Percentiles rank a stretch among this genome's conserved stretches.
Conservation (phyloP, 2,329 filamentous ascomycete species). For the Thermoascus crustaceus region DNA sequence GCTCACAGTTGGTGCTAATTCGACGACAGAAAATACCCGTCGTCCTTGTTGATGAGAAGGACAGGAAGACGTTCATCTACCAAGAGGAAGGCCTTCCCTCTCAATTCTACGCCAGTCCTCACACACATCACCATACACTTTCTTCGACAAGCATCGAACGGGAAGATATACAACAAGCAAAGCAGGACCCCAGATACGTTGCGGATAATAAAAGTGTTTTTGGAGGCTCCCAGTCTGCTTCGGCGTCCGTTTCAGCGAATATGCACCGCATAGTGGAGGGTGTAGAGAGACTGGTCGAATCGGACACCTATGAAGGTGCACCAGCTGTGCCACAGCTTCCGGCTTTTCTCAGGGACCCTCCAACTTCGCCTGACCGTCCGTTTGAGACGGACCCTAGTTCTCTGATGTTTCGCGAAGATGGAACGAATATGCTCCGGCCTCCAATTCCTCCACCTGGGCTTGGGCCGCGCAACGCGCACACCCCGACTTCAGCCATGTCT, state of each 20-base stretch:
- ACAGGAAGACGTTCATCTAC: slow-evolving; percentile 43
- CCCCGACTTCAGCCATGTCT: slow-evolving; percentile 13
- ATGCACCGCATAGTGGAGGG: slow-evolving; percentile 34
- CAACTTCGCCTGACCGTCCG: slow-evolving; percentile 18
- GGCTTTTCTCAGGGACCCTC: slow-evolving; percentile 17
- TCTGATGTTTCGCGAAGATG: slow-evolving; percentile 15
- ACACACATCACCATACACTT: slow-evolving; percentile 32
- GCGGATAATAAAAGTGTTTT: slow-evolving; percentile 25
- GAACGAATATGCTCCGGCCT: slow-evolving; percentile 14
- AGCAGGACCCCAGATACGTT: slow-evolving; percentile 16
- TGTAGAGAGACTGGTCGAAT: slow-evolving; percentile 32
- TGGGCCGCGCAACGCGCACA: slow-evolving; percentile 15
- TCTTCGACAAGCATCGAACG: slow-evolving; percentile 34
- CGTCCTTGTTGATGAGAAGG: slow-evolving; percentile 37
- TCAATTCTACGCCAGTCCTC: slow-evolving; percentile 41
- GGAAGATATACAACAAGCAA: slow-evolving; percentile 26
- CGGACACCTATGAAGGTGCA: slow-evolving; percentile 31
- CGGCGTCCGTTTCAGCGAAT: slow-evolving; percentile 34
- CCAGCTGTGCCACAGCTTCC: slow-evolving; percentile 20
- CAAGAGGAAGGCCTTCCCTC: slow-evolving; percentile 46
- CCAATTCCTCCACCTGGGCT: slow-evolving; percentile 28
- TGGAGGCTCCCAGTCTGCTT: slow-evolving; percentile 41
- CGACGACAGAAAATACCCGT: slow-evolving; percentile 39
- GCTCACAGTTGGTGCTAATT: slow-evolving; percentile 12
- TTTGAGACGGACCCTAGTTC: slow-evolving; percentile 15